These are phyloP conservation scores for Tulasnella calospora DNA, from an alignment of 768 basidiomycete genomes.

Conservation along the genomic window DNA sequence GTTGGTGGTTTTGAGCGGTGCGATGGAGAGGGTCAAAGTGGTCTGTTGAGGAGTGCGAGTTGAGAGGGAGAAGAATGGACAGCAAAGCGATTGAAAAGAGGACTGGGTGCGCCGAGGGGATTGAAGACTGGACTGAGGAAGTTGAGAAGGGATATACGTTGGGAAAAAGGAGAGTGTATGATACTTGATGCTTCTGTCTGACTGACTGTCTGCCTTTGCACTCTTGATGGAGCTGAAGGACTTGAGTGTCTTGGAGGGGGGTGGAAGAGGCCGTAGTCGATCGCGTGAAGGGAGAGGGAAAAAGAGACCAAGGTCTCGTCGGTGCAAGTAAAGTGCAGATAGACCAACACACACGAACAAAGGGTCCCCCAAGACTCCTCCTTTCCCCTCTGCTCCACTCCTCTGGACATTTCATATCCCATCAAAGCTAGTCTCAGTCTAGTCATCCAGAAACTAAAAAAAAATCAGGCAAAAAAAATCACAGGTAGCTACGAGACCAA, in stretches of 20 bases:
- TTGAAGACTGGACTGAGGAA: not conserved
- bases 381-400: constrained; percentile 1
- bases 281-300: constrained; percentile 9
- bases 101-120: not conserved
- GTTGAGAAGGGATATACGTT: not conserved
- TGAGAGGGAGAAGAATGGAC: not conserved
- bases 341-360: constrained; percentile 14
- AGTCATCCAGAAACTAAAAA: not conserved
- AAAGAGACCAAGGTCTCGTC: not conserved
- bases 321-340: not conserved
- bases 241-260: not conserved
- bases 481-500: too few relatives aligned
- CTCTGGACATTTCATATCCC: not conserved
- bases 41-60: not conserved
- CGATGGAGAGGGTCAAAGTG: not conserved
- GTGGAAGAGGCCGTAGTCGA: not conserved
- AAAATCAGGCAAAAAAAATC: not conserved
- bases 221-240: constrained; percentile 7
- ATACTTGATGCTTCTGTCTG: not conserved
- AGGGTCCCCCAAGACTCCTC: constrained; percentile 4
- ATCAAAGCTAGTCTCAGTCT: not conserved
- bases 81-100: constrained; percentile 8
- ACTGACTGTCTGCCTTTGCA: not conserved
- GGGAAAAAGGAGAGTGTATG: not conserved
- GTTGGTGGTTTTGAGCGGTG: not conserved